Base-by-base conservation (phyloP, 1,139 yeast genomes). In the Lodderomyces beijingensis region DNA sequence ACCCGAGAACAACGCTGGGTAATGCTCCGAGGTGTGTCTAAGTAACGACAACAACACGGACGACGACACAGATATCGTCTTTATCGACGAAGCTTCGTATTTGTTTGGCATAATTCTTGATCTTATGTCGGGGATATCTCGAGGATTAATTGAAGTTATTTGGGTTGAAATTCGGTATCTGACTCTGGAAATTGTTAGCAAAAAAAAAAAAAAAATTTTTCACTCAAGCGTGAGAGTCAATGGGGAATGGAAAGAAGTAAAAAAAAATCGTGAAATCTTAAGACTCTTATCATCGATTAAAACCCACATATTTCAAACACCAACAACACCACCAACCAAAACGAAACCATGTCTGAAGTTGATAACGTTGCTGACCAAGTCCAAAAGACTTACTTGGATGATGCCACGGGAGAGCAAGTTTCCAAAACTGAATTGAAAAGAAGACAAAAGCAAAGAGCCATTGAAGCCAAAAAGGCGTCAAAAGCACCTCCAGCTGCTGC, bases 391-490 rank as follows among this genome's bases (percentile, higher is more conserved):
- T 78, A 87, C 56, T 72, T 91, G 49, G 98, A 91, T 59, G 96
- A 88, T 40, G 94, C 67, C 50, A 89, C 97, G 43, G 97, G 97
- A 32, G 98, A 91, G 65, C 85, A 80, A 63, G 96, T 91, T 32
- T 91, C 98, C 58, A 91, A 91, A 71, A 74, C 93, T 42, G 98
- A 91, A 62, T 79, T 91, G 67, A 91, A 91, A 74, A 87, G 85
- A 74, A 85, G 98, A 69, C 88, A 84, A 66, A 91, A 91, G 76
- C 73, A 72, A 46, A 82, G 98, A 61, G 86, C 82, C 47, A 65
- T 76, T 38, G 96, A 87, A 51, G 88, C 86, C 52, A 87, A 86
- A 74, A 82, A 76, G 70, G 96, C 96, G 32, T 95, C 80, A 51
- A 88, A 88, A 74, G 91, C 91, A 35, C 77, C 78, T 36, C 74